phyloP scores from a whole-genome alignment of 2,329 filamentous ascomycete species.

The Basipetospora chlamydospora region DNA sequence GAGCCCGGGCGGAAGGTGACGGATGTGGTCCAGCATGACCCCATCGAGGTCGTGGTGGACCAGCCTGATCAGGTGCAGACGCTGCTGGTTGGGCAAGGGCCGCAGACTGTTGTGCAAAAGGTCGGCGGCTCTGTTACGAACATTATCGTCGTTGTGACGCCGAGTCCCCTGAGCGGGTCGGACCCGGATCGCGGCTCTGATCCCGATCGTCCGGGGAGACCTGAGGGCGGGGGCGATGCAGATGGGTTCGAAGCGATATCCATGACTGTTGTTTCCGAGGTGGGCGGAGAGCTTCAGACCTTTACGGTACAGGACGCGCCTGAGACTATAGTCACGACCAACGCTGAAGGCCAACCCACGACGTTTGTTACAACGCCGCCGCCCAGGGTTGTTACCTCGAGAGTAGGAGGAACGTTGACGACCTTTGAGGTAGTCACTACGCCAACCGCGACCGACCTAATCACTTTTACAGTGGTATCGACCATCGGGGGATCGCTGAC shows the following conservation, averaged over 20 bases:
- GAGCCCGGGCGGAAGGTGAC: constrained; percentile 10
- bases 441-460: constrained; percentile 10
- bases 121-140: constrained; percentile 6
- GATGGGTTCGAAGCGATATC: constrained; percentile 12
- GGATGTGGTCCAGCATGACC: constrained; percentile 5
- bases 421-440: constrained; percentile 14
- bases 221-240: constrained; percentile 9
- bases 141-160: constrained; percentile 8
- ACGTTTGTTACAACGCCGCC: constrained; percentile 13
- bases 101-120: constrained; percentile 4
- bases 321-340: constrained; percentile 12
- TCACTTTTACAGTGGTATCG: constrained; percentile 12
- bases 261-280: constrained; percentile 11
- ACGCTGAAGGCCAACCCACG: constrained; percentile 11
- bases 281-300: constrained; percentile 13
- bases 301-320: constrained; percentile 12
- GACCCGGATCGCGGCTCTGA: constrained; percentile 2
- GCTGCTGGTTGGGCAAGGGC: constrained; percentile 2
- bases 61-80: constrained; percentile 7
- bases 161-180: constrained; percentile 1
- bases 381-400: constrained; percentile 13
- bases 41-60: constrained; percentile 7
- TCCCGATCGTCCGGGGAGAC: neutral
- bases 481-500: constrained; percentile 13
- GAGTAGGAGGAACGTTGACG: constrained; percentile 13